Base-by-base conservation (phyloP, 2,329 filamentous ascomycete genomes). In the Botrytis aclada region DNA sequence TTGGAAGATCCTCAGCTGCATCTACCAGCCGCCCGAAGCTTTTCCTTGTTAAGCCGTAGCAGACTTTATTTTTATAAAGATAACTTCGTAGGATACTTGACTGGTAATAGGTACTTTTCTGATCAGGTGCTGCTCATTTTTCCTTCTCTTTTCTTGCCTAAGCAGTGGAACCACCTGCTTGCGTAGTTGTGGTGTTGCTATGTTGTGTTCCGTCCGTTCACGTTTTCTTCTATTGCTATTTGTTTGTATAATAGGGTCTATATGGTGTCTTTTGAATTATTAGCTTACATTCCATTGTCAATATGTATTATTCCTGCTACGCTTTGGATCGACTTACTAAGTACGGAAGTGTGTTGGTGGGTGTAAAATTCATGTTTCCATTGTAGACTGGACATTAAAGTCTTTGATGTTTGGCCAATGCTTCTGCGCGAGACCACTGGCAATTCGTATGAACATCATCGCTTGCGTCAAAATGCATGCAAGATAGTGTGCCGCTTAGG, bases 401-500 rank as follows among this genome's bases (percentile, higher is more conserved):
- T 54, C 25, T 54, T 7, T n/a, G 47, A 54, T n/a, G 25, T n/a
- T 54, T 14, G 12, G 14, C 47, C 47, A n/a, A n/a, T 0, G 4
- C 25, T 54, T 54, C 47, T 54, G 12, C 10, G 4, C 12, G 4
- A 54, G 25, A n/a, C n/a, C 12, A 16, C 25, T 54, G 7, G 47
- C 14, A 56, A 1, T 32, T 4, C 2, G 4, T 29, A 14, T 56
- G 14, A 54, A 29, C n/a, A 54, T 56, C n/a, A 8, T 4, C n/a
- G 14, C 6, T 56, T 29, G 6, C 32, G 18, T 56, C 14, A 29
- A 56, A 32, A 4, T 3, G 0, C 4, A 18, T 56, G 51, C 16
- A 56, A 29, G 3, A 4, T 32, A 2, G n/a, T 1, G 0, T 1
- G 9, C n/a, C 9, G 14, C 16, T 18, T 7, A 4, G n/a, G 51